Base-by-base conservation (phyloP, 2,329 filamentous ascomycete genomes). In the Arthrobotrys entomopaga region DNA sequence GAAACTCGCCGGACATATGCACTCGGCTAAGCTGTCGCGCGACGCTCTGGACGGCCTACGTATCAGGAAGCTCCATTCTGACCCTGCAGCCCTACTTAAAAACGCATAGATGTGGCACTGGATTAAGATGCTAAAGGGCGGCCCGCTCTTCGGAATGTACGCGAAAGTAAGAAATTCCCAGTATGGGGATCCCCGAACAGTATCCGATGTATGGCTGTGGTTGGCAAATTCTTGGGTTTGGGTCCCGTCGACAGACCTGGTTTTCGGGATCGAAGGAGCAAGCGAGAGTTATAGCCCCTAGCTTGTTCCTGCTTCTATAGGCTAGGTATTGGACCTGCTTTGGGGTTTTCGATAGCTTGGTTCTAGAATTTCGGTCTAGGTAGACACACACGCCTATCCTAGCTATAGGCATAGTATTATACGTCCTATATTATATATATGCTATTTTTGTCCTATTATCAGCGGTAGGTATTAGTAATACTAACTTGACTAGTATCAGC, bases 11-110 rank as follows among this genome's bases (percentile, higher is more conserved):
- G 65, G 52, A 16, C 19, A 5, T 34, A 34, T 34, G 13, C 26
- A 26, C 42, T 69, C 65, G 65, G 64, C 49, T 69, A 69, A 69
- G 34, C 43, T 24, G 20, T 69, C 65, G 56, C 65, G 16, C 57
- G 49, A 16, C 19, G n/a, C 6, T 46, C 50, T 63, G 43, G 57
- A 70, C 50, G 58, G 53, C 15, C n/a, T 22, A 63, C 65, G 52
- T 34, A 70, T 63, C 26, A 52, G 65, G 65, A 70, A 70, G 65
- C 52, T 70, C 40, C 42, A 26, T 49, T 13, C 15, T 19, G 56
- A 42, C 52, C 57, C 16, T 56, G 57, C 52, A 69, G 24, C 58
- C 57, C 40, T 53, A 64, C 13, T 38, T 46, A 58, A 49, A 70
- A 43, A 56, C 2, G 11, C 16, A 10, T 46, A n/a, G 54, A 48